Evolutionary conservation across 2,329 filamentous ascomycete genomes (phyloP), one percentile per base, ranked within the genome.

Genomic region (Pseudophaeomoniella oleicola): DNA sequence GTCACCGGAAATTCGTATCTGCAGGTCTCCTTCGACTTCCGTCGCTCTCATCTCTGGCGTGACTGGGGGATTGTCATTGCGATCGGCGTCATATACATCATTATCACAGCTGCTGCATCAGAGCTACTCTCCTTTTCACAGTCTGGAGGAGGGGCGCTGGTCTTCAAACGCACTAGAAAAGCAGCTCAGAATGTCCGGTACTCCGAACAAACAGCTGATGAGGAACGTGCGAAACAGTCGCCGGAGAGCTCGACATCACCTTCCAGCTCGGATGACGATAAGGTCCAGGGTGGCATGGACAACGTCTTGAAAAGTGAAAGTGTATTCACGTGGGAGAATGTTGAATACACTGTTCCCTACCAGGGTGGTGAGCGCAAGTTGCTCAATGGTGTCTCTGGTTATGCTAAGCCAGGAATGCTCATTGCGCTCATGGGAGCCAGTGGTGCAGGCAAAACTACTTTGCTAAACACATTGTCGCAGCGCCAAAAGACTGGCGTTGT

Each of bases 371-470:
- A 73, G 36, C 67, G 71, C 27, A 69, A 74, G 51, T 62, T 83
- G 1, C 60, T 84, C 34, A 78, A 82, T 48, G 67, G 75, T 4
- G 72, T 90, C 40, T 78, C 67, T 39, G 84, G 84, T 2, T 88
- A 82, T 46, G 82, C 76, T 2, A 86, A 85, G 49, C 84, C 84
- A 1, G 83, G 84, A 13, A 59, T 80, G 13, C 77, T 92, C 71
- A 75, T 84, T 31, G 84, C 84, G 0, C 62, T 92, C 1, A 83
- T 90, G 66, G 85, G 85, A 37, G 81, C 80, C 2, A 83, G 75
- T 3, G 82, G 81, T 31, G 84, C 85, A 5, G 85, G 84, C 10
- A 92, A 92, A 59, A 87, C 82, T 0, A 90, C 84, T 0, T 62
- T 92, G 0, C 65, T 92, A 13, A 86, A 90, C 54, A 84, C 80